phyloP scores from a whole-genome alignment of 129 eudicot species.

The Pulicaria dysenterica region DNA sequence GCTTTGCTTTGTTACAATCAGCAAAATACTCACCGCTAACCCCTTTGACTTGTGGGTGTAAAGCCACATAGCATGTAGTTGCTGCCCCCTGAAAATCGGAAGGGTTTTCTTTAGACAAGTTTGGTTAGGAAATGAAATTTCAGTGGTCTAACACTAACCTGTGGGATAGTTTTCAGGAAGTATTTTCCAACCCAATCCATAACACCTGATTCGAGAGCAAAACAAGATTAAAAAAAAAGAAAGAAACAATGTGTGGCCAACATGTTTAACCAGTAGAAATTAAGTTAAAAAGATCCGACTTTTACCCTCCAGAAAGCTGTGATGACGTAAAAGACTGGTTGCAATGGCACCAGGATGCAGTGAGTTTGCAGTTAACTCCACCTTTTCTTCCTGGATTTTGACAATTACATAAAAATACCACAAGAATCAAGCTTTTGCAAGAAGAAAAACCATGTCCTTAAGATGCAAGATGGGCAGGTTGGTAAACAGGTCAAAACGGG shows the following conservation, averaged over 20 bases:
- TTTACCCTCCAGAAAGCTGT: slow-evolving; percentile 38
- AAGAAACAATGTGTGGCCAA: background rate
- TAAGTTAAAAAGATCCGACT: background rate
- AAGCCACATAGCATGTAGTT: slow-evolving; percentile 78
- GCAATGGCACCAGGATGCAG: slow-evolving; percentile 69
- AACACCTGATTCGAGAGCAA: slow-evolving; percentile 47
- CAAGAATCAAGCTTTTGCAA: background rate
- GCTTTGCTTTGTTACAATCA: slow-evolving; percentile 56
- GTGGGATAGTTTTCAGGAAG: slow-evolving; percentile 68
- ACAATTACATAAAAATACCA: background rate
- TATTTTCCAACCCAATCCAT: slow-evolving; percentile 46
- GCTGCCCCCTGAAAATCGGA: slow-evolving; percentile 71
- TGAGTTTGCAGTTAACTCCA: slow-evolving; percentile 64
- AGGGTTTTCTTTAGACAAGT: background rate
- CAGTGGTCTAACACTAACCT: slow-evolving; percentile 41
- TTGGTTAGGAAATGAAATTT: background rate
- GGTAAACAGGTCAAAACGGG: background rate
- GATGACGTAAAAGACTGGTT: slow-evolving; percentile 53
- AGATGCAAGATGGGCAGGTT: background rate
- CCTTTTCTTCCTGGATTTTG: slow-evolving; percentile 56
- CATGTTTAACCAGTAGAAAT: background rate
- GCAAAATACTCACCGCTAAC: slow-evolving; percentile 71
- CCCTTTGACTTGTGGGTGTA: slow-evolving; percentile 81
- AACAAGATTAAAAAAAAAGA: slow-evolving; percentile 9
- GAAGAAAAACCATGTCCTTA: background rate